Evolutionary conservation across 73 alveolate species (phyloP).

Genomic region (Paramecium caudatum): DNA sequence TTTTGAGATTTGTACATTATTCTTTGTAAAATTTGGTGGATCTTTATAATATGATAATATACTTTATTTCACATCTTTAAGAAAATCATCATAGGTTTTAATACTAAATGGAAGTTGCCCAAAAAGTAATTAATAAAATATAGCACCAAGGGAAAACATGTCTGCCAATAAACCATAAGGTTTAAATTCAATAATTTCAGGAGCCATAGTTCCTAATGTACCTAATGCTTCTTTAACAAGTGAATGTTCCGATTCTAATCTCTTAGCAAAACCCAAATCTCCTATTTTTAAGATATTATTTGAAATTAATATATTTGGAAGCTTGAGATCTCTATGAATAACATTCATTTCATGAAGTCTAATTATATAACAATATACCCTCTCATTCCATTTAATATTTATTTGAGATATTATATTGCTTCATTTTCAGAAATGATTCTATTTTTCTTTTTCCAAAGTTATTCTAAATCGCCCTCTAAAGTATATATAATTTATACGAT

Average conservation of each 20-base stretch:
- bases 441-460: constrained; percentile 45
- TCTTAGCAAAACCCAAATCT: constrained; percentile 52
- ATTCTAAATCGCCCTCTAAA: constrained; percentile 50
- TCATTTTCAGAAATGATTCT: not conserved
- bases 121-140: constrained; percentile 14
- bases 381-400: constrained; percentile 68
- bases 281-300: constrained; percentile 60
- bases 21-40: constrained; percentile 13
- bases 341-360: constrained; percentile 67
- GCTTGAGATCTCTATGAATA: constrained; percentile 49
- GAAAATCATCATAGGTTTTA: constrained; percentile 51
- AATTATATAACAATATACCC: not conserved
- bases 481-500: not conserved
- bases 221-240: constrained; percentile 68
- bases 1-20: constrained; percentile 12
- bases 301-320: constrained; percentile 55
- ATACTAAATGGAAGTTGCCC: not conserved
- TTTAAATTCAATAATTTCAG: constrained; percentile 50
- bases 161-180: constrained; percentile 48
- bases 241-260: not conserved
- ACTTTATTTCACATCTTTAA: constrained; percentile 56
- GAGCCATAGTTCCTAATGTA: constrained; percentile 64
- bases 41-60: not conserved
- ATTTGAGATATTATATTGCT: not conserved
- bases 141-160: constrained; percentile 56